Conservation (phyloP, 768 basidiomycete genomes). For the Trametes cingulata region DNA sequence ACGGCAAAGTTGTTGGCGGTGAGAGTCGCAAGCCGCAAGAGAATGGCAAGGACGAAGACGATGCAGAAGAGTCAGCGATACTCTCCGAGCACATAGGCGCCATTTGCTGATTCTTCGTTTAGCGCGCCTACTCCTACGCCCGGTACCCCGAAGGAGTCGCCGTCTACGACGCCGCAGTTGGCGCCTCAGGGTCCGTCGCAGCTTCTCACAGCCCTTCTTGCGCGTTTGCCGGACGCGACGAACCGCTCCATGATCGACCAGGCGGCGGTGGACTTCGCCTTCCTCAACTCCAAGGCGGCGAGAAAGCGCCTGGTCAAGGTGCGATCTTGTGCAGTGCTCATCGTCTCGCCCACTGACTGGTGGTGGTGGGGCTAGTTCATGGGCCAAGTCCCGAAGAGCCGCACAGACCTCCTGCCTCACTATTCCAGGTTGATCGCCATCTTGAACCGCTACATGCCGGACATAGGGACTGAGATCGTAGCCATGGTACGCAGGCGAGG, state of each 20-base stretch:
- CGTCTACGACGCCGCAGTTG: conserved; percentile 62
- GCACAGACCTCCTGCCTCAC: conserved; percentile 89
- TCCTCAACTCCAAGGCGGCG: conserved; percentile 95
- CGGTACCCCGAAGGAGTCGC: conserved; percentile 62
- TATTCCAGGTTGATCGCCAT: conserved; percentile 90
- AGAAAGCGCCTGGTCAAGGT: conserved; percentile 90
- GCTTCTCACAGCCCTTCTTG: conserved; percentile 85
- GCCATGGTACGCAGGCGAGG: conserved; percentile 55
- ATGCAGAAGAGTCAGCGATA: conserved; percentile 48
- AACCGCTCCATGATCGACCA: conserved; percentile 90
- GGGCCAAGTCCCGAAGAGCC: conserved; percentile 79
- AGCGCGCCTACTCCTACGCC: conserved; percentile 63
- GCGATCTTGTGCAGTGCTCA: background rate
- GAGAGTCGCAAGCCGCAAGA: conserved; percentile 28
- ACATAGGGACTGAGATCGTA: conserved; percentile 82
- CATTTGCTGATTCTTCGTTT: background rate
- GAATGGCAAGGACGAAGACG: conserved; percentile 34
- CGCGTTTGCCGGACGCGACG: conserved; percentile 91
- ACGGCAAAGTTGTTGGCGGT: conserved; percentile 15
- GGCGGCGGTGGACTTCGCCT: conserved; percentile 93
- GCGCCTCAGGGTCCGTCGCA: conserved; percentile 92
- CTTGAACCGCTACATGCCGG: conserved; percentile 90
- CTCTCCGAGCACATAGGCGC: background rate
- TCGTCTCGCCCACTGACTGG: background rate
- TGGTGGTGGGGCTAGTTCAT: conserved; percentile 58